Evolutionary conservation across 805 yeast species (phyloP).

Genomic region (Candida schatavii): DNA sequence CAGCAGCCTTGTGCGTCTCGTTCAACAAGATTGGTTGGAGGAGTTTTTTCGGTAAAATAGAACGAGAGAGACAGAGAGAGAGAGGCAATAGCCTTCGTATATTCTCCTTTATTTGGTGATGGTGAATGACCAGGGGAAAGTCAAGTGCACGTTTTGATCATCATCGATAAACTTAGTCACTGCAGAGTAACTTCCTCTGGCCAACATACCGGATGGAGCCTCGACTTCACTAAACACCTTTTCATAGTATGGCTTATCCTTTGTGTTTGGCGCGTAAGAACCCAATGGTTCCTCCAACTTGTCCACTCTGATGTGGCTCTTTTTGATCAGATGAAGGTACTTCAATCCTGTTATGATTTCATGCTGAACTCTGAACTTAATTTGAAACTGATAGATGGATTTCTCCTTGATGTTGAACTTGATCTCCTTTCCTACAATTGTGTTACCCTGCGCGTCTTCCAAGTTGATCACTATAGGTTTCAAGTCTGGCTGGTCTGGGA

Average conservation of each 20-base stretch:
- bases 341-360: slow-evolving; percentile 89
- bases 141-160: slow-evolving; percentile 70
- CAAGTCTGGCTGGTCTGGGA: slow-evolving; percentile 57
- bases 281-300: slow-evolving; percentile 87
- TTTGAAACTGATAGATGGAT: slow-evolving; percentile 65
- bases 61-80: no score
- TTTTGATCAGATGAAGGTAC: slow-evolving; percentile 80
- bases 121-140: slow-evolving; percentile 82
- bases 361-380: slow-evolving; percentile 82
- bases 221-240: slow-evolving; percentile 58
- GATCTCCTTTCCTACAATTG: slow-evolving; percentile 57
- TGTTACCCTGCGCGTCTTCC: slow-evolving; percentile 54
- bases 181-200: slow-evolving; percentile 83
- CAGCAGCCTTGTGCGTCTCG: no score
- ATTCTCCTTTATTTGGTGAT: slow-evolving; percentile 65
- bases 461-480: slow-evolving; percentile 66
- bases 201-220: slow-evolving; percentile 88
- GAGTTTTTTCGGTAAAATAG: no score
- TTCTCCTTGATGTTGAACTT: slow-evolving; percentile 78
- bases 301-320: slow-evolving; percentile 85
- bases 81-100: no score
- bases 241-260: slow-evolving; percentile 73
- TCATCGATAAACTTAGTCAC: slow-evolving; percentile 82
- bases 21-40: no score
- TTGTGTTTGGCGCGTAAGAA: slow-evolving; percentile 85